Evolutionary conservation across 306 rosid genomes (phyloP), one percentile per base, ranked within the genome.

Genomic region (Cucurbita pepo): DNA sequence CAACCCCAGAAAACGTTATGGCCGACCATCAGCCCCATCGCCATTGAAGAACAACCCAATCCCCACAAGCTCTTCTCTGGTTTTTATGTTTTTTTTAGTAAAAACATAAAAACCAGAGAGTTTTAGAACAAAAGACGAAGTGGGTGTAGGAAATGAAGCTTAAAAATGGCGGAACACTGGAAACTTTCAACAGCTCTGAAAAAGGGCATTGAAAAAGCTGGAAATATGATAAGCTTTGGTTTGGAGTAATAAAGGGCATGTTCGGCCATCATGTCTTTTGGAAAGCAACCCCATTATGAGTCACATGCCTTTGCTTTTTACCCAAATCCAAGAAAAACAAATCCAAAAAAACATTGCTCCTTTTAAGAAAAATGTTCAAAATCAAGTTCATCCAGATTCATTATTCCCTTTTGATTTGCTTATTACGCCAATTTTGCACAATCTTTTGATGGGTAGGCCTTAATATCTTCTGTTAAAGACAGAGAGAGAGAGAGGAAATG

Each of bases 231-330:
- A 62, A 61, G 59, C 54, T 50, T 50, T 1, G 44, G 3, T 41
- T 43, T 64, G 53, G 21, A 40, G 51, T 63, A 64, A 64, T 65
- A 44, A 65, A 65, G 71, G 71, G n/a, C 53, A 65, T 43, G 71
- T 65, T 65, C 10, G 53, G 54, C 71, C 70, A 63, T 41, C 70
- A 63, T 63, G 52, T 40, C 51, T 18, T 63, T 63, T 63, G n/a
- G 36, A 41, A 63, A 5, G 34, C 52, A 61, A 7, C n/a, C 6
- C 34, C 70, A 63, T 63, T 40, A 63, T 63, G 52, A n/a, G 14
- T 40, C 70, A 63, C 70, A 63, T 63, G 70, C 16, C 25, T 63
- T 63, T 63, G 70, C 70, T 10, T 63, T 63, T 63, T n/a, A 63
- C 36, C 41, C 50, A 18, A 63, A n/a, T 38, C 51, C 51, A 40